Evolutionary conservation across 441 rosid genomes (phyloP).

Genomic region (Aleurites moluccanus): DNA sequence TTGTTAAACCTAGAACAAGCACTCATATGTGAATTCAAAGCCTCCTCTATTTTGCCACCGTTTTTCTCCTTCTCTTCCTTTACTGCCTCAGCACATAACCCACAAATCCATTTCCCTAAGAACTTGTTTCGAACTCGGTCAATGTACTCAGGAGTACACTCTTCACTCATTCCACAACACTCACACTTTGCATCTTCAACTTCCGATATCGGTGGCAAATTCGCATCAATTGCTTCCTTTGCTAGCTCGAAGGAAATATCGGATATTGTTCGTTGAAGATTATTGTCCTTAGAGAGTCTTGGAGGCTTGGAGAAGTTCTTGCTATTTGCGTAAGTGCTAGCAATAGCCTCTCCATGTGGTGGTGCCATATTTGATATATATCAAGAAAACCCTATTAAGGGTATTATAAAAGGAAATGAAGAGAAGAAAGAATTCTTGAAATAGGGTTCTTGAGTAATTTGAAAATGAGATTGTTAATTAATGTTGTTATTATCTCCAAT

Average conservation of each 20-base stretch:
- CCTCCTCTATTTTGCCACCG: constrained; percentile 61
- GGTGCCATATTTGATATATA: constrained; percentile 55
- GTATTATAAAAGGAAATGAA: not conserved
- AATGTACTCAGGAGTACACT: constrained; percentile 82
- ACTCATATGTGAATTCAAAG: constrained; percentile 65
- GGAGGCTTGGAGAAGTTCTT: constrained; percentile 57
- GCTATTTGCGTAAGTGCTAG: constrained; percentile 28
- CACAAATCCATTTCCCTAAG: constrained; percentile 87
- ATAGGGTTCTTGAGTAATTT: not conserved
- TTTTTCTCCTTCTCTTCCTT: constrained; percentile 75
- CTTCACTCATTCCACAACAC: constrained; percentile 95
- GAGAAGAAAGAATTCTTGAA: not conserved
- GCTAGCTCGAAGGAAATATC: constrained; percentile 56
- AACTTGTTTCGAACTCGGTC: constrained; percentile 61
- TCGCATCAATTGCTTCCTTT: constrained; percentile 38
- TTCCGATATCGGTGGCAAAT: constrained; percentile 64
- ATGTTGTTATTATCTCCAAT: not conserved
- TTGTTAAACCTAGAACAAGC: constrained; percentile 79
- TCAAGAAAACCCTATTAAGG: not conserved
- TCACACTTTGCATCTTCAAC: constrained; percentile 84
- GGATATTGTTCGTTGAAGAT: constrained; percentile 63
- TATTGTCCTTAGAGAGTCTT: constrained; percentile 43
- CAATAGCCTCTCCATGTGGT: constrained; percentile 62
- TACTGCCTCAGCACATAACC: constrained; percentile 90
- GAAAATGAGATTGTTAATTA: not conserved